Base-by-base conservation (phyloP, 129 eudicot species). In the Apium graveolens region DNA sequence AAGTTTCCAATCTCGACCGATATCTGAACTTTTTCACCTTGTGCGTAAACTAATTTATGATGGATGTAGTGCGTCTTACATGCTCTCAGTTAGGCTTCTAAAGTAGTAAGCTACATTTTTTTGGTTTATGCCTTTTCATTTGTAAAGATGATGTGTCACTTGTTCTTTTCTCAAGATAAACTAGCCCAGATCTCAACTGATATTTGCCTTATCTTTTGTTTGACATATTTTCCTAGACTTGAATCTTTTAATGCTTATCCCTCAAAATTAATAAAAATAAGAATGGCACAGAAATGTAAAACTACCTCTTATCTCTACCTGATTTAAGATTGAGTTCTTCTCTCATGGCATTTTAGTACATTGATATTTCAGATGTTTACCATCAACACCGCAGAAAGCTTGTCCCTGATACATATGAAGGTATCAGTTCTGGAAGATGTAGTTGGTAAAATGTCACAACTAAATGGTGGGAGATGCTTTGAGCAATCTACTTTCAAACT, bases 351-450 rank as follows among this genome's bases (percentile, higher is more conserved):
- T 3, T 77, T 32, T 21, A 4, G 8, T 66, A 66, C 72, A 66
- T 53, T 53, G 70, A 74, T 38, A 39, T 78, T 73, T 76, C 86
- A 93, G 98, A 86, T 78, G 69, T 93, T 93, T 79, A 88, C 97
- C 70, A 84, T 86, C 35, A 85, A 82, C 78, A 84, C 91, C 44
- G 83, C 86, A 87, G 96, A 88, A 76, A 86, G 90, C 81, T 83
- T 93, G 81, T 91, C 97, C 70, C 82, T 72, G 78, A 87, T 93
- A 80, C 96, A 93, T 79, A 73, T 69, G 73, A 93, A 93, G 74
- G 97, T 91, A 46, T 89, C 93, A 26, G 80, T 80, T 81, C 84
- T 93, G 74, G 98, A 93, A 84, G 85, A 84, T 31, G 86, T 85
- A 78, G 91, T 93, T 57, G 93, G 87, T 81, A 86, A 78, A 82